These are phyloP conservation scores for Coniochaeta prunicola DNA, from an alignment of 2,329 filamentous ascomycete genomes.

Conservation along the genomic window DNA sequence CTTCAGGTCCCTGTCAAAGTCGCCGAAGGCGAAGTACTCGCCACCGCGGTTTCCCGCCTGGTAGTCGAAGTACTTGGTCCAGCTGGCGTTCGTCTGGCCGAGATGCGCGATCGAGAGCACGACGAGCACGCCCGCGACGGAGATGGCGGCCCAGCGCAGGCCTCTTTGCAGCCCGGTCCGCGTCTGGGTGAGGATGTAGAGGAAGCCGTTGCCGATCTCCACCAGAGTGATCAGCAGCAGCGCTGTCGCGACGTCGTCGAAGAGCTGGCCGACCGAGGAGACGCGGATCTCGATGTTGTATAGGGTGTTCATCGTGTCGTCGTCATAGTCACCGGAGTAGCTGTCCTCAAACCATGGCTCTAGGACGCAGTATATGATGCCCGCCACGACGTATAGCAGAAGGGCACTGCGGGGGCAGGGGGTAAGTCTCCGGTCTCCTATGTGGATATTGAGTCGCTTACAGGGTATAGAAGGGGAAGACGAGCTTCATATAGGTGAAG, in stretches of 20 bases:
- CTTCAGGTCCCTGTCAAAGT: not conserved
- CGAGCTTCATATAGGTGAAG: conserved; percentile 12
- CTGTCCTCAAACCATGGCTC: not conserved
- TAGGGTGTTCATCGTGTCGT: not conserved
- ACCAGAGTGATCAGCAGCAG: conserved; percentile 11
- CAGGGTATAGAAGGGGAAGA: conserved; percentile 11
- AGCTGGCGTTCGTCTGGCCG: not conserved
- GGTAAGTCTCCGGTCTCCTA: not conserved
- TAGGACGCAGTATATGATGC: not conserved
- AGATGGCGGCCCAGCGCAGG: conserved; percentile 8
- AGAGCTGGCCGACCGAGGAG: not conserved
- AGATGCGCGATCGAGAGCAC: conserved; percentile 8
- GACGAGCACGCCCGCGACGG: conserved; percentile 5
- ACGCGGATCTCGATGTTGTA: conserved; percentile 1
- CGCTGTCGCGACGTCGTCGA: conserved; percentile 7
- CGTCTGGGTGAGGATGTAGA: conserved; percentile 8
- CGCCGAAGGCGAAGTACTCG: not conserved
- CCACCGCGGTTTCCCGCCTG: not conserved
- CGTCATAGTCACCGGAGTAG: not conserved
- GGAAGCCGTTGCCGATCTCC: conserved; percentile 16
- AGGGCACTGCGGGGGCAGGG: not conserved
- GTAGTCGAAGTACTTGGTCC: not conserved
- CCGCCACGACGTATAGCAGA: not conserved
- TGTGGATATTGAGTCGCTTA: conserved; percentile 4
- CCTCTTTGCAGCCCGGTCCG: conserved; percentile 4